Percentiles rank a stretch among this genome's conserved stretches.
Conservation (phyloP, 176 grass and related monocot species). For the Chloris gayana region DNA sequence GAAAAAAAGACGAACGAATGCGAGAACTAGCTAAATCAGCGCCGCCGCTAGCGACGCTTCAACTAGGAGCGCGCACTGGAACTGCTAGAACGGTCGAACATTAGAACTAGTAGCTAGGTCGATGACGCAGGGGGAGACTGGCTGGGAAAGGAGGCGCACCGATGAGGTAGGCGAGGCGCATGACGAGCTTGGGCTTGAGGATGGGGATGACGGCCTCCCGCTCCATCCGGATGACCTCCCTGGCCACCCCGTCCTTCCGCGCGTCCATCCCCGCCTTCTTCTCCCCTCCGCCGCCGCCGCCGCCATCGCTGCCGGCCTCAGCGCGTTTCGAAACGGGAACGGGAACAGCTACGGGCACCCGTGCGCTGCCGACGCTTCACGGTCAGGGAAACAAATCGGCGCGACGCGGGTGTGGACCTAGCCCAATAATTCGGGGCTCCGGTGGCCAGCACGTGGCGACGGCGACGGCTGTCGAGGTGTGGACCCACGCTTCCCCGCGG, state of each 20-base stretch:
- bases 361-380: neutral
- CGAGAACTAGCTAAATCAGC: neutral
- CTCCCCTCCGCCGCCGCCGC: slow-evolving; percentile 7
- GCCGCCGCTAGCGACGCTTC: neutral
- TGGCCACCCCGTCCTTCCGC: slow-evolving; percentile 46
- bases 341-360: neutral
- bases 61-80: neutral
- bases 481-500: neutral
- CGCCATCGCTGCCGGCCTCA: neutral
- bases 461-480: neutral
- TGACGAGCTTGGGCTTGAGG: slow-evolving; percentile 81
- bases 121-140: too few species aligned
- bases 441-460: slow-evolving; percentile 13
- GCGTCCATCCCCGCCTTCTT: slow-evolving; percentile 26
- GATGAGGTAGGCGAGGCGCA: slow-evolving; percentile 77
- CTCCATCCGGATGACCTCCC: slow-evolving; percentile 74
- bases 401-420: slow-evolving; percentile 28
- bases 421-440: slow-evolving; percentile 18
- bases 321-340: neutral
- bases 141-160: slow-evolving; percentile 26
- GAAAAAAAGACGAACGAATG: neutral
- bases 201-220: slow-evolving; percentile 78
- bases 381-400: neutral
- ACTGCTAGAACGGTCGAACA: neutral
- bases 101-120: neutral